Evolutionary conservation across 495 filamentous ascomycete genomes (phyloP).

Genomic region (Paragyromitra xinjiangensis): DNA sequence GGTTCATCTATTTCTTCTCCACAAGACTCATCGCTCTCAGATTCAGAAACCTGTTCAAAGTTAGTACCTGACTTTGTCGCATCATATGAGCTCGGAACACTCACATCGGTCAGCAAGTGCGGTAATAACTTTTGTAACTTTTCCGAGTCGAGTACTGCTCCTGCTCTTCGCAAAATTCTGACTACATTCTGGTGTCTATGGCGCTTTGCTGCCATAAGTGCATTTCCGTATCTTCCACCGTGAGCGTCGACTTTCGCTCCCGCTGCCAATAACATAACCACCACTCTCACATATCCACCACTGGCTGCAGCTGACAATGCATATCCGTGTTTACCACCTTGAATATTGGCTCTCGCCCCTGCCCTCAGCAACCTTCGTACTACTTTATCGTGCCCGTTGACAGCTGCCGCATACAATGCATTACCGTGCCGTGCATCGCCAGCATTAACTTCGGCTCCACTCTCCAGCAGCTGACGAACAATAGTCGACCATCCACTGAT

Average conservation of each 20-base stretch:
- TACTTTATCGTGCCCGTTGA: neutral
- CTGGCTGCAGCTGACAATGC: constrained; percentile 6
- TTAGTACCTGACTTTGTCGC: neutral
- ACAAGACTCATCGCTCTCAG: neutral
- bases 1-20: neutral
- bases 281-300: neutral
- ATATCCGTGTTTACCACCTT: neutral
- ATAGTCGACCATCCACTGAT: neutral
- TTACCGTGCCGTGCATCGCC: neutral
- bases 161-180: neutral
- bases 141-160: neutral
- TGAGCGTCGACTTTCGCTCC: neutral
- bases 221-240: neutral
- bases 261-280: neutral
- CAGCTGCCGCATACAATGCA: constrained; percentile 10
- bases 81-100: neutral
- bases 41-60: neutral
- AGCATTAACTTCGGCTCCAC: constrained; percentile 6
- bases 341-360: neutral
- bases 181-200: neutral
- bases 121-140: neutral
- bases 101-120: neutral
- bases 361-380: neutral
- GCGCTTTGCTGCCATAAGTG: neutral
- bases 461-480: neutral